Evolutionary conservation across 140 eudicot genomes (phyloP), one percentile per base, ranked within the genome.

Genomic region (Erigeron philadelphicus): DNA sequence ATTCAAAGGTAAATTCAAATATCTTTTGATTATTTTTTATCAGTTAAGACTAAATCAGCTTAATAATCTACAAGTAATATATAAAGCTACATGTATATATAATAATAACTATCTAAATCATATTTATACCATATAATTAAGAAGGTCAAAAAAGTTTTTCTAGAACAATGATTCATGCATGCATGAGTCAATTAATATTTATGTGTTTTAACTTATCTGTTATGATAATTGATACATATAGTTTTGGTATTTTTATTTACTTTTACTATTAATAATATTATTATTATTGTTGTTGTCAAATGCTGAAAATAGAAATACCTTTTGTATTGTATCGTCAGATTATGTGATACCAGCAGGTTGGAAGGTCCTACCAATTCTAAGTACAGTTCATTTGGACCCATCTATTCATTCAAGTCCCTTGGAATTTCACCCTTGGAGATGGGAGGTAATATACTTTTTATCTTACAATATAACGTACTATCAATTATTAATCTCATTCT

Each of bases 311-410:
- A 65, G 17, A 47, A 38, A 48, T 57, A 40, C 19, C 70, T 49
- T 61, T 72, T 60, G 71, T 80, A 55, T 48, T 73, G 68, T 68
- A 58, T 71, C 49, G 41, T 16, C 82, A 88, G 96, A 75, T 81
- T 85, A 85, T 79, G 70, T 88, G 67, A 88, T 88, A 73, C 96
- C 96, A 69, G 76, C 87, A 11, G 96, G 96, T 50, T 88, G 96
- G 96, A 86, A 85, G 87, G 96, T 88, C 93, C 93, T 88, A 85
- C 96, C 96, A 48, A 81, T 88, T 72, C 75, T 88, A 75, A 85
- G 93, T 79, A 86, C 96, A 69, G 93, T 88, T 80, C 96, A 88
- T 68, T 82, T 88, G 77, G 96, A 88, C 87, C 84, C 92, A 65
- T 81, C 87, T 15, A 66, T 85, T 70, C 86, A 88, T 85, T 72